Evolutionary conservation across 208 protist genomes (phyloP).

Genomic region (Leishmania gerbilli): DNA sequence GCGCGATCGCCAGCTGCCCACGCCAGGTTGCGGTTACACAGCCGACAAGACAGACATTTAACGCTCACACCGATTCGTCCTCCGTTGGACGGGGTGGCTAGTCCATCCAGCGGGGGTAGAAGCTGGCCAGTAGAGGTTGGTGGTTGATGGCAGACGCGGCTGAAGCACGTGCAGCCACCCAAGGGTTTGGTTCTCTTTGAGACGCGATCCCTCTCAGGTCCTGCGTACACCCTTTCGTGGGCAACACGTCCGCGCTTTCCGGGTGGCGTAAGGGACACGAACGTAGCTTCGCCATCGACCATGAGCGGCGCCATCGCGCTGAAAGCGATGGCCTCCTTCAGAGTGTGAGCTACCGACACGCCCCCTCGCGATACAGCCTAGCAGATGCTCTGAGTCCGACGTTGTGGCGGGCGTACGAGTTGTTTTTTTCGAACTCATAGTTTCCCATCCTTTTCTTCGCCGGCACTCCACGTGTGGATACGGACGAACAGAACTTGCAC

Average conservation of each 20-base stretch:
- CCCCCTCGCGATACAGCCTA: not conserved
- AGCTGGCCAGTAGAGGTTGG: not conserved
- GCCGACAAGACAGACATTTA: not conserved
- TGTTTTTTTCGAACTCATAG: not conserved
- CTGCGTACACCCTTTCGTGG: not conserved
- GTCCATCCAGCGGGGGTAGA: not conserved
- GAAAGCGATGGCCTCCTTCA: not conserved
- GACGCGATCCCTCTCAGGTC: not conserved
- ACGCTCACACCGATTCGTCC: not conserved
- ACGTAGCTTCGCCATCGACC: not conserved
- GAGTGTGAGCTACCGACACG: not conserved
- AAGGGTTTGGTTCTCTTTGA: not conserved
- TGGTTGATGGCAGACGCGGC: not conserved
- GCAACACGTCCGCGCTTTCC: not conserved
- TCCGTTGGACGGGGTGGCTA: not conserved
- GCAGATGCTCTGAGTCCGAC: not conserved
- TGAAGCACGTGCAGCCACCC: not conserved
- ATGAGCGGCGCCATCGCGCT: not conserved
- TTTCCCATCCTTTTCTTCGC: not conserved
- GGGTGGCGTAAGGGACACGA: not conserved
- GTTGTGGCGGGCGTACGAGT: not conserved
- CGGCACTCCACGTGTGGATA: not conserved
- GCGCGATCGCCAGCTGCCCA: not conserved
- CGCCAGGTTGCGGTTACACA: not conserved
- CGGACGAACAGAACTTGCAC: not conserved